These are phyloP conservation scores for Dothideomycetes sp. DNA, from an alignment of 2,329 filamentous ascomycete genomes.

Conservation along the genomic window DNA sequence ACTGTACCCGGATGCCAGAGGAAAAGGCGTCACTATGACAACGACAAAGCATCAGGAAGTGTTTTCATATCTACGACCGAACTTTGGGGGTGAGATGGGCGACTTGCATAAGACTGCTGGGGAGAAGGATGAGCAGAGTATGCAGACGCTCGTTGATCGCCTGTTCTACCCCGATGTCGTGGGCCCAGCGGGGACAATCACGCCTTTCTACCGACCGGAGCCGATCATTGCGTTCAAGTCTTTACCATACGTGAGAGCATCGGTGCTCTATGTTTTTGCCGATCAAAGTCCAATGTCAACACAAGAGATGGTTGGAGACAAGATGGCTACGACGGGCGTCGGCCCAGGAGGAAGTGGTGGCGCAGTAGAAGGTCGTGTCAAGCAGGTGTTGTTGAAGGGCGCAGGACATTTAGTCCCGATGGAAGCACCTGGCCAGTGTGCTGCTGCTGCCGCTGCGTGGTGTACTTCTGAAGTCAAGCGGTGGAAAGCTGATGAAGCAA, in stretches of 20 bases:
- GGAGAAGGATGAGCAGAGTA: constrained; percentile 58
- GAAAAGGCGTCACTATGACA: too few species aligned
- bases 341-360: constrained; percentile 62
- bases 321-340: constrained; percentile 51
- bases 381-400: constrained; percentile 50
- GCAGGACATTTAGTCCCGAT: constrained; percentile 75
- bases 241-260: constrained; percentile 51
- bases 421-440: too few species aligned
- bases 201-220: constrained; percentile 60
- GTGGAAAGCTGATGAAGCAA: too few species aligned
- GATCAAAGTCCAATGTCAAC: constrained; percentile 47
- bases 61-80: neutral
- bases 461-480: too few species aligned
- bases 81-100: too few species aligned
- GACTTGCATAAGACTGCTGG: constrained; percentile 44
- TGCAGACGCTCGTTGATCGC: constrained; percentile 19
- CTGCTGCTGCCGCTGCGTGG: too few species aligned
- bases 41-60: constrained; percentile 85
- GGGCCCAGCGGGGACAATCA: constrained; percentile 23
- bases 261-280: constrained; percentile 60
- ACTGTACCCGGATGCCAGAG: too few species aligned
- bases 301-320: constrained; percentile 42
- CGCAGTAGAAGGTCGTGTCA: constrained; percentile 53
- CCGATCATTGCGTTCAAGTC: constrained; percentile 41
- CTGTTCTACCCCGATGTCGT: constrained; percentile 32